Conservation (phyloP, 2,329 filamentous ascomycete species). For the Anthostomella pinea region DNA sequence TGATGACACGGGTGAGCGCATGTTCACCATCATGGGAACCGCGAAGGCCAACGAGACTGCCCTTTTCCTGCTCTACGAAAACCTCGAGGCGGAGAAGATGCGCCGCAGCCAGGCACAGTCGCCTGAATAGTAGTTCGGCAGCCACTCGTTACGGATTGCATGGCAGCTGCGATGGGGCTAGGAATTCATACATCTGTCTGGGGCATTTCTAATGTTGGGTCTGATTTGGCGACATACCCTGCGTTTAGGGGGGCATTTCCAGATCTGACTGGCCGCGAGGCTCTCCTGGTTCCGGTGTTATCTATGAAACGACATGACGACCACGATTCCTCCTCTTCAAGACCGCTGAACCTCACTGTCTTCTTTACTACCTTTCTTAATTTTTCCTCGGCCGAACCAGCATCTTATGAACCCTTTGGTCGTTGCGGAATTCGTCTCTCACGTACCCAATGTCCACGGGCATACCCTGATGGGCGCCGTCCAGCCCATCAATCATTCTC, state of each 20-base stretch:
- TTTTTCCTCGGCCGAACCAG: constrained; percentile 21
- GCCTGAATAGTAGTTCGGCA: constrained; percentile 46
- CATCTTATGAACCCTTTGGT: constrained; percentile 23
- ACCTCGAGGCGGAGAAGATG: constrained; percentile 98
- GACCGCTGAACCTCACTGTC: constrained; percentile 23
- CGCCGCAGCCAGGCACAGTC: constrained; percentile 77
- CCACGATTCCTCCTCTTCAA: constrained; percentile 26
- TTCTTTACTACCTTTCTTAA: constrained; percentile 29
- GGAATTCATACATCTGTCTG: constrained; percentile 32
- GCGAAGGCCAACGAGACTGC: constrained; percentile 93
- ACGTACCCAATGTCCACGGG: constrained; percentile 6
- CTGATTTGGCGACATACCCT: constrained; percentile 48
- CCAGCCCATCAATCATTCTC: no score
- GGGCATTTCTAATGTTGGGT: constrained; percentile 42
- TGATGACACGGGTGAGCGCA: constrained; percentile 95
- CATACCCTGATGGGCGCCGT: constrained; percentile 9
- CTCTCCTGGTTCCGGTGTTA: constrained; percentile 46
- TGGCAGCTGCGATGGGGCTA: constrained; percentile 26
- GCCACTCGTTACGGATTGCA: constrained; percentile 16
- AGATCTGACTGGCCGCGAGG: constrained; percentile 65
- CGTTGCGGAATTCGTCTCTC: constrained; percentile 18
- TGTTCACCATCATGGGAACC: constrained; percentile 99
- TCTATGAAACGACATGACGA: constrained; percentile 45
- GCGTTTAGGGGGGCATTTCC: constrained; percentile 44
- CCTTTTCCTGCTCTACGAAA: constrained; percentile 95